A percentile compares a stretch with the other conserved stretches of the same genome.
phyloP scores from a whole-genome alignment of 2,329 filamentous ascomycete species.

The Coleophoma cylindrospora region DNA sequence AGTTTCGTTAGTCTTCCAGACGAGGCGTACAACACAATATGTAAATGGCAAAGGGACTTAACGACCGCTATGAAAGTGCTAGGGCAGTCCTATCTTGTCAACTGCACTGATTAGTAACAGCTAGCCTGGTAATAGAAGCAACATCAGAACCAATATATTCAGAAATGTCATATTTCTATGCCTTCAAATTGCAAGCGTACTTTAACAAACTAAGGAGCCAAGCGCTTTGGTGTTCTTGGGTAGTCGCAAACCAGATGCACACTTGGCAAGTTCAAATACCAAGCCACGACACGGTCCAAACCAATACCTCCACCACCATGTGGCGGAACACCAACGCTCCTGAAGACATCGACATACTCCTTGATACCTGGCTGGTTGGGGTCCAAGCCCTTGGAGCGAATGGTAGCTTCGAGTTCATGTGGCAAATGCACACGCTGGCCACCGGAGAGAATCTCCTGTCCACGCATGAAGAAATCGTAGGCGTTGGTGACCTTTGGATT shows the following conservation, averaged over 20 bases:
- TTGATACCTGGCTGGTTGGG: constrained; percentile 71
- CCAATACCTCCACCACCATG: constrained; percentile 89
- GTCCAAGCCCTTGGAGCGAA: constrained; percentile 76
- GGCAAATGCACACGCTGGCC: constrained; percentile 88
- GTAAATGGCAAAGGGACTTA: too few relatives aligned
- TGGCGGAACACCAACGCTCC: constrained; percentile 76
- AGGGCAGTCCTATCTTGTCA: too few relatives aligned
- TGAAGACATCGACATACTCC: constrained; percentile 83
- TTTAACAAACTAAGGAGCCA: constrained; percentile 37
- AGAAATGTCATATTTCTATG: too few relatives aligned
- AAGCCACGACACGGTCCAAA: constrained; percentile 77
- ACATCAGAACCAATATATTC: too few relatives aligned
- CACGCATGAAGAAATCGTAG: constrained; percentile 84
- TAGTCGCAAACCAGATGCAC: constrained; percentile 55
- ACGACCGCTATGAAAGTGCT: too few relatives aligned
- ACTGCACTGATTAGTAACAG: too few relatives aligned
- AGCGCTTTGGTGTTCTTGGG: constrained; percentile 54
- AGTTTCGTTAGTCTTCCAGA: too few relatives aligned
- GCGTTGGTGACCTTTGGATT: constrained; percentile 62
- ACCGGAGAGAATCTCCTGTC: constrained; percentile 88
- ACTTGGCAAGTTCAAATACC: constrained; percentile 53
- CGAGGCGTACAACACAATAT: too few relatives aligned
- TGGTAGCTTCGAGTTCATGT: constrained; percentile 68
- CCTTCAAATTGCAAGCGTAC: too few relatives aligned
- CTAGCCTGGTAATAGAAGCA: too few relatives aligned